Base-by-base conservation (phyloP, 495 filamentous ascomycete genomes). In the Penicillium soppii region DNA sequence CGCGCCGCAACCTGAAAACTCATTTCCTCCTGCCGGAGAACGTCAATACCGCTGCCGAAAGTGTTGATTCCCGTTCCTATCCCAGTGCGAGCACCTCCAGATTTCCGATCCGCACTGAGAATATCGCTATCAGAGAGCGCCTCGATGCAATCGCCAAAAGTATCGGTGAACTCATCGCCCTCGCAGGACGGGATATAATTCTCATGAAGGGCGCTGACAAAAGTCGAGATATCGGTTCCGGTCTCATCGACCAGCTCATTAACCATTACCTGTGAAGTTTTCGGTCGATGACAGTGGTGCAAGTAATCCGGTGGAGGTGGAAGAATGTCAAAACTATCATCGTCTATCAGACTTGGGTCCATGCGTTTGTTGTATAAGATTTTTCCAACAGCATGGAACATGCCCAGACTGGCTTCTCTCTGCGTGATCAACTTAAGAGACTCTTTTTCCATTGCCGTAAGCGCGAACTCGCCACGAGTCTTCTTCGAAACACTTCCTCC, bases 351-450 rank as follows among this genome's bases (percentile, higher is more conserved):
- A 22, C 50, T 60, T 4, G 56, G 35, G 21, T 75, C 73, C 23
- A 83, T 76, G 32, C 94, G 80, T 62, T 96, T 97, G 70, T 97
- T 97, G 69, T 97, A 92, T 3, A 96, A 82, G 3, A 97, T 87
- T 57, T 91, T 96, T 13, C 92, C 95, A 42, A 99, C 86, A 22
- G 95, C 91, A 68, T 99, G 95, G 61, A 99, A 99, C 50, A 99
- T 86, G 1, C 91, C 92, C 6, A 97, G 74, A 54, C 81, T 92
- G 16, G 88, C 81, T 69, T 96, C 91, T 41, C 95, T 81, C 58
- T 92, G 89, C 1, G 87, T 90, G 4, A 97, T 77, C 37, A 89
- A 63, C 54, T 87, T 77, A 3, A 95, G 66, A 15, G 82, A 87
- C 43, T 88, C 82, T 43, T 77, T 72, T 59, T 96, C 92, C 54